Percentiles rank a stretch among this genome's conserved stretches.
These are phyloP conservation scores for Lepraria neglecta DNA, from an alignment of 495 filamentous ascomycete genomes.

Conservation along the genomic window DNA sequence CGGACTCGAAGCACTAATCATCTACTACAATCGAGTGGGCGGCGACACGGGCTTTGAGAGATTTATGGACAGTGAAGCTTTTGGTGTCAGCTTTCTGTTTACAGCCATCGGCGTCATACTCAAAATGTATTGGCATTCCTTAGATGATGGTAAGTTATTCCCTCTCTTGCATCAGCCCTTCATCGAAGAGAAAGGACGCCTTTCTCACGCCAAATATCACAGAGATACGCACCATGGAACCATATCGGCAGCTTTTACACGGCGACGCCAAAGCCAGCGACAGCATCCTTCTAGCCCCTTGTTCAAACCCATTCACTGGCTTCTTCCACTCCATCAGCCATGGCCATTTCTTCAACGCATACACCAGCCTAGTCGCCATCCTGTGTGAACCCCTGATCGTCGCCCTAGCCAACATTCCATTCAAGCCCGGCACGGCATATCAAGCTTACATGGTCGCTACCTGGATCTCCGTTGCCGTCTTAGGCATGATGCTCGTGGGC, in stretches of 20 bases:
- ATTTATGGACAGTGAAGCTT: slow-evolving; percentile 41
- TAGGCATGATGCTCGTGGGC: slow-evolving; percentile 35
- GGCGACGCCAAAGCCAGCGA: slow-evolving; percentile 27
- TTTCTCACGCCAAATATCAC: background rate
- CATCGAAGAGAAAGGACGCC: background rate
- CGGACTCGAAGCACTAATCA: slow-evolving; percentile 35
- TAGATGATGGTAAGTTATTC: slow-evolving; percentile 29
- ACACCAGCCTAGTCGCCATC: slow-evolving; percentile 33
- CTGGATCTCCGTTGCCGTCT: slow-evolving; percentile 34
- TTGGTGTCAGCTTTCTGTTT: slow-evolving; percentile 43
- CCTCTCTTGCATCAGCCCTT: slow-evolving; percentile 19
- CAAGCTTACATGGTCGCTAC: slow-evolving; percentile 31
- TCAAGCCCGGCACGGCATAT: slow-evolving; percentile 33
- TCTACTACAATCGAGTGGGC: slow-evolving; percentile 39
- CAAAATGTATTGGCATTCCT: slow-evolving; percentile 39
- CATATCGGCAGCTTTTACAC: slow-evolving; percentile 31
- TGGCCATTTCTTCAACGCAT: slow-evolving; percentile 30
- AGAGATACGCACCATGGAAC: slow-evolving; percentile 22
- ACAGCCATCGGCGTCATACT: slow-evolving; percentile 38
- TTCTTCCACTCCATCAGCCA: slow-evolving; percentile 33
- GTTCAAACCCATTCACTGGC: slow-evolving; percentile 35
- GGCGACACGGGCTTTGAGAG: slow-evolving; percentile 38
- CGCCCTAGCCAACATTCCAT: slow-evolving; percentile 37
- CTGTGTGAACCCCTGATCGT: slow-evolving; percentile 37
- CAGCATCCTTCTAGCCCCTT: slow-evolving; percentile 35